A percentile compares a stretch with the other conserved stretches of the same genome.
Conservation (phyloP, 73 alveolate species). For the Paramecium biaurelia region DNA sequence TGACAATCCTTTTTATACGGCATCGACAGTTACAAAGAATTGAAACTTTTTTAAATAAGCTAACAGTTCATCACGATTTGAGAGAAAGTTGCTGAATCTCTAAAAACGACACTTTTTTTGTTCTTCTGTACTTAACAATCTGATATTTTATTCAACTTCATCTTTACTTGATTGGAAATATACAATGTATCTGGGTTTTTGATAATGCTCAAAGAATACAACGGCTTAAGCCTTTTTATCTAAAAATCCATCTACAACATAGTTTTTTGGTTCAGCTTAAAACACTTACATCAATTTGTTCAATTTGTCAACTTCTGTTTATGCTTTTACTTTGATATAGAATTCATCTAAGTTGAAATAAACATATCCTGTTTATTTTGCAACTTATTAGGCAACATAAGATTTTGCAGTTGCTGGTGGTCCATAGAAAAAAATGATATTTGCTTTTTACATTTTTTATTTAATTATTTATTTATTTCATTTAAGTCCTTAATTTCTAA, state of each 20-base stretch:
- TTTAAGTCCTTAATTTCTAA: background rate
- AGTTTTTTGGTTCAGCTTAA: background rate
- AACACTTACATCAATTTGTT: background rate
- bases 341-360: conserved; percentile 25
- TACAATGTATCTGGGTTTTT: conserved; percentile 38
- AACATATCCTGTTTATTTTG: background rate
- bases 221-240: conserved; percentile 22
- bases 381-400: conserved; percentile 44
- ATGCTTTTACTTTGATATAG: background rate
- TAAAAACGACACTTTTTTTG: background rate
- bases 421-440: conserved; percentile 37
- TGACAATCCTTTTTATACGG: conserved; percentile 49
- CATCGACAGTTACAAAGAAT: conserved; percentile 60
- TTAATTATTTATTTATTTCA: background rate
- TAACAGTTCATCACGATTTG: conserved; percentile 26
- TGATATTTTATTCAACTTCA: conserved; percentile 43
- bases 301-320: background rate
- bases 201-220: conserved; percentile 45
- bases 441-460: conserved; percentile 16
- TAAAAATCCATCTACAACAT: conserved; percentile 44
- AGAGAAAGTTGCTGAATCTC: background rate
- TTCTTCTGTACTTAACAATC: background rate
- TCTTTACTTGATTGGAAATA: conserved; percentile 41
- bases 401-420: conserved; percentile 49
- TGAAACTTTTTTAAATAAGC: background rate